These are phyloP conservation scores for Suillus tomentosus DNA, from an alignment of 768 basidiomycete genomes.

Conservation along the genomic window DNA sequence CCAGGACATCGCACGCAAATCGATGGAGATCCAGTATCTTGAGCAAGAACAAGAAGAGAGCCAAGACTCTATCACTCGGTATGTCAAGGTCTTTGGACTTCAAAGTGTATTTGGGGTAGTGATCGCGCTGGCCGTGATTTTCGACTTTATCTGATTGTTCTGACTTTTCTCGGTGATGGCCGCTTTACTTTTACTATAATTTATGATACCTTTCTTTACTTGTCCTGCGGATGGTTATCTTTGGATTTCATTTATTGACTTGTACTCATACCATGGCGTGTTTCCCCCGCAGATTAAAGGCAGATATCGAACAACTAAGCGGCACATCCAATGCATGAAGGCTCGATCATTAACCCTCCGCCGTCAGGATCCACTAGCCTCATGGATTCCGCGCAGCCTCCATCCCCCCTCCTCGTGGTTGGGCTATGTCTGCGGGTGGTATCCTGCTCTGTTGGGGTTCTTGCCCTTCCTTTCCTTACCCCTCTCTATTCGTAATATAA, in stretches of 20 bases:
- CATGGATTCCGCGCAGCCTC: conserved; percentile 37
- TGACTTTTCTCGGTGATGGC: conserved; percentile 11
- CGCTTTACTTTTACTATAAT: conserved; percentile 21
- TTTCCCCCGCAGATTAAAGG: conserved; percentile 59
- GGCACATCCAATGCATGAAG: conserved; percentile 29
- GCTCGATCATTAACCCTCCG: conserved; percentile 8
- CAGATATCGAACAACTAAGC: conserved; percentile 58
- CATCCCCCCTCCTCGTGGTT: conserved; percentile 28
- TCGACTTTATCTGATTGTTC: conserved; percentile 45
- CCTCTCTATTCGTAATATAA: conserved; percentile 5
- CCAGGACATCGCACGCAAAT: conserved; percentile 64
- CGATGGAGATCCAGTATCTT: conserved; percentile 80
- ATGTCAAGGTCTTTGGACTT: conserved; percentile 62
- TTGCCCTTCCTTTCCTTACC: conserved; percentile 4
- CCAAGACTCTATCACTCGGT: conserved; percentile 77
- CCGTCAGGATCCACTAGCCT: conserved; percentile 27
- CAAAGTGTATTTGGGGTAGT: conserved; percentile 56
- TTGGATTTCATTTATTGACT: conserved; percentile 42
- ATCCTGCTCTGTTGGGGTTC: background rate
- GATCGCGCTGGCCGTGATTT: conserved; percentile 56
- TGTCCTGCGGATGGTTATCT: conserved; percentile 15
- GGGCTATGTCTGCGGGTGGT: conserved; percentile 21
- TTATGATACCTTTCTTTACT: conserved; percentile 19
- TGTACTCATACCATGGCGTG: conserved; percentile 21
- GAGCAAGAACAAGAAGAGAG: conserved; percentile 80